These are phyloP conservation scores for Maudiozyma saulgeensis DNA, from an alignment of 805 yeast species.

Conservation along the genomic window DNA sequence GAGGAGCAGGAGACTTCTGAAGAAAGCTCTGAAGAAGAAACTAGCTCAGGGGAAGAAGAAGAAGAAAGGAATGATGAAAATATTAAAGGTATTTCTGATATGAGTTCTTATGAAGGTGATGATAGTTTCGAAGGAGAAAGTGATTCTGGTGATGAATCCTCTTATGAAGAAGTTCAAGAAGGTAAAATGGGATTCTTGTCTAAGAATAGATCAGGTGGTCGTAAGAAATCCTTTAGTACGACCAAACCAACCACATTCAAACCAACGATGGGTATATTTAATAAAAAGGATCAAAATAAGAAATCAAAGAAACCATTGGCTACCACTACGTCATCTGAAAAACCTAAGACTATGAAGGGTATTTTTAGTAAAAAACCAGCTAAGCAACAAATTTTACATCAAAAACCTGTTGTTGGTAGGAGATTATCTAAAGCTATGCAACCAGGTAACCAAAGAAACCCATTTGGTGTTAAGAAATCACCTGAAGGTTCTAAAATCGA, in stretches of 20 bases:
- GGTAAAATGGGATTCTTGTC: neutral
- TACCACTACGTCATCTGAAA: neutral
- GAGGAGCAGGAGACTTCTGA: neutral
- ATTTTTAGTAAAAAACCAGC: neutral
- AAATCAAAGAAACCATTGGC: neutral
- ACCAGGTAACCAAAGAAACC: neutral
- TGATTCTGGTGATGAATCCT: neutral
- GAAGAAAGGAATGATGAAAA: neutral
- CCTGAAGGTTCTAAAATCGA: neutral
- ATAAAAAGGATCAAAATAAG: neutral
- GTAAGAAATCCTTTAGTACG: neutral
- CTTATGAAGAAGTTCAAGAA: neutral
- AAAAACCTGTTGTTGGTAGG: neutral
- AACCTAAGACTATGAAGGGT: neutral
- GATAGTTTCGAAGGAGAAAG: neutral
- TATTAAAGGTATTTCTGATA: neutral
- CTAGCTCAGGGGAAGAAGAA: neutral
- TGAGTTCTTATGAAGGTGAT: neutral
- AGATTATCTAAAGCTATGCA: neutral
- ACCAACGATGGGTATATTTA: neutral
- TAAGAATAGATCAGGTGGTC: neutral
- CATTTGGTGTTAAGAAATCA: neutral
- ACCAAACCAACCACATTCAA: constrained; percentile 2
- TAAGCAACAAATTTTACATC: neutral
- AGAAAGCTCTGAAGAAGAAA: neutral